These are phyloP conservation scores for Paramecium octaurelia DNA, from an alignment of 73 alveolate genomes.

Conservation along the genomic window DNA sequence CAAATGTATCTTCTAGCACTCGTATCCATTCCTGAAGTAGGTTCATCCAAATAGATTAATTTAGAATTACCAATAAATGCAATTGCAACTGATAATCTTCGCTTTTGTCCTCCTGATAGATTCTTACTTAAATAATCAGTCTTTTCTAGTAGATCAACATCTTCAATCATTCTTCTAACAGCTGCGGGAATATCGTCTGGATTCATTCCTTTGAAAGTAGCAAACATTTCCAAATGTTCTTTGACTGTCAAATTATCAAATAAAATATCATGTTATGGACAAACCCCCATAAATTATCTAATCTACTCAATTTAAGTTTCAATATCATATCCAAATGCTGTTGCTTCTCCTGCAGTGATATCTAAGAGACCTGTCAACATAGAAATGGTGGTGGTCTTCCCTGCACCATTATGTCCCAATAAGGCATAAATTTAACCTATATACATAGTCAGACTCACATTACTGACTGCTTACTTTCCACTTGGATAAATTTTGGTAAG, in stretches of 20 bases:
- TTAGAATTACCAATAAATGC: slow-evolving; percentile 94
- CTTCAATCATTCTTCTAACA: slow-evolving; percentile 77
- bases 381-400: slow-evolving; percentile 97
- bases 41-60: slow-evolving; percentile 93
- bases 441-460: slow-evolving; percentile 85
- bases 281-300: slow-evolving; percentile 95
- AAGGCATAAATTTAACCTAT: slow-evolving; percentile 95
- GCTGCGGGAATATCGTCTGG: slow-evolving; percentile 66
- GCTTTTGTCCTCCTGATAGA: slow-evolving; percentile 93
- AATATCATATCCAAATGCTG: slow-evolving; percentile 69
- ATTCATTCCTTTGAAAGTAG: slow-evolving; percentile 87
- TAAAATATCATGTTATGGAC: slow-evolving; percentile 98
- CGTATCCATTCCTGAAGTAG: slow-evolving; percentile 96
- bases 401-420: slow-evolving; percentile 99
- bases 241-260: slow-evolving; percentile 82
- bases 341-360: slow-evolving; percentile 72
- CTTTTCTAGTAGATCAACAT: slow-evolving; percentile 78
- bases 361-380: slow-evolving; percentile 84
- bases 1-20: slow-evolving; percentile 92
- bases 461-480: slow-evolving; percentile 89
- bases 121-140: slow-evolving; percentile 74
- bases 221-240: slow-evolving; percentile 81
- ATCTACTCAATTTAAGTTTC: slow-evolving; percentile 72
- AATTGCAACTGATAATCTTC: slow-evolving; percentile 90
- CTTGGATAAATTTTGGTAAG: slow-evolving; percentile 75